These are phyloP conservation scores for Phycomyces blakesleeanus DNA, from an alignment of 192 early-diverging fungal species.

Conservation along the genomic window DNA sequence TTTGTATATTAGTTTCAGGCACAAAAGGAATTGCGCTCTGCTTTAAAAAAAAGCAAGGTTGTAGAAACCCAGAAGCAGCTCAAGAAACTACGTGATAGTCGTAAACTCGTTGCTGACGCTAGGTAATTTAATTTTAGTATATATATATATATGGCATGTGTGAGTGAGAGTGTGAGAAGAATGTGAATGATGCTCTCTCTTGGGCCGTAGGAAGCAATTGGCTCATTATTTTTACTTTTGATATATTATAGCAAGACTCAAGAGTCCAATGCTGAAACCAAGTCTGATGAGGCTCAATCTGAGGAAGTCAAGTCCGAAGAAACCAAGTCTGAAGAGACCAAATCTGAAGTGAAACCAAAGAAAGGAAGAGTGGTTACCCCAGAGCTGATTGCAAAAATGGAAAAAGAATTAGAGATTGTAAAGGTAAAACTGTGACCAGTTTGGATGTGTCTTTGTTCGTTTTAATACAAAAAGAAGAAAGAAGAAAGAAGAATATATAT, in stretches of 20 bases:
- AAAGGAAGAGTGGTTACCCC: conserved; percentile 1
- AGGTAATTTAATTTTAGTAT: too few species aligned
- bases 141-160: too few species aligned
- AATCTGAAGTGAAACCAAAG: not conserved
- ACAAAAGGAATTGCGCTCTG: conserved; percentile 18
- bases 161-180: too few species aligned
- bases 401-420: conserved; percentile 24
- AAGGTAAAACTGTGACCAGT: conserved; percentile 11
- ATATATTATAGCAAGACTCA: too few species aligned
- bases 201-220: too few species aligned
- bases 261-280: too few species aligned
- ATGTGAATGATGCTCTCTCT: too few species aligned
- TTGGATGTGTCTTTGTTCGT: too few species aligned
- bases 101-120: too few species aligned
- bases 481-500: too few species aligned
- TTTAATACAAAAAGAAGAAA: too few species aligned
- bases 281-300: not conserved
- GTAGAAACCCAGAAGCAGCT: conserved; percentile 25
- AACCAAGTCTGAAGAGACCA: not conserved
- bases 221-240: too few species aligned
- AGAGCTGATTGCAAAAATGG: conserved; percentile 11
- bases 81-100: conserved; percentile 21
- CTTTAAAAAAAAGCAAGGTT: conserved; percentile 30
- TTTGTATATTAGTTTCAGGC: conserved; percentile 36
- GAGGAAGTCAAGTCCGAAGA: not conserved